Evolutionary conservation across 108 stramenopile genomes (phyloP).

Genomic region (Skeletonema menzelii): DNA sequence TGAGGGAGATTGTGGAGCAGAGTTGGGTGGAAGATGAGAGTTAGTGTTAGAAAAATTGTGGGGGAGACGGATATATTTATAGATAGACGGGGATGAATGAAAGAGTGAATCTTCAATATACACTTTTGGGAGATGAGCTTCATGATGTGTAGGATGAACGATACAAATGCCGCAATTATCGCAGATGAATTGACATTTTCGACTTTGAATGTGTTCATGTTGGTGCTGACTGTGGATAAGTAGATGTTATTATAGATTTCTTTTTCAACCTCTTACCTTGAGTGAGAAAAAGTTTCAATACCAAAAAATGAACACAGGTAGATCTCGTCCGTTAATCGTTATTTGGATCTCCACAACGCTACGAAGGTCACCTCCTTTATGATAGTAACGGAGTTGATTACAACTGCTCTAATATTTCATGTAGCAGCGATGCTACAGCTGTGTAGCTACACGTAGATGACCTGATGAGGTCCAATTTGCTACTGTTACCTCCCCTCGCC

Average conservation of each 20-base stretch:
- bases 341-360: no score
- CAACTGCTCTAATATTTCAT: no score
- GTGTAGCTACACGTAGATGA: no score
- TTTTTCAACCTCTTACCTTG: neutral
- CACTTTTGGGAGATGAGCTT: neutral
- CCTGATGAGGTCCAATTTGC: no score
- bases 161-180: neutral
- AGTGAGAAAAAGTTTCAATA: no score
- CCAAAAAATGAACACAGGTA: no score
- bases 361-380: no score
- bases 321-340: no score
- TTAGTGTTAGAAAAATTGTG: neutral
- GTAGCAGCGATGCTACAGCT: no score
- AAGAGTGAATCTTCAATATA: neutral
- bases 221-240: neutral
- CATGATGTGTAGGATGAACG: neutral
- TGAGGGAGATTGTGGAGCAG: constrained; percentile 98
- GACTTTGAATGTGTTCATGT: neutral
- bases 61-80: neutral
- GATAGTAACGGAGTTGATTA: no score
- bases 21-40: constrained; percentile 87
- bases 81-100: neutral
- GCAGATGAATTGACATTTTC: neutral
- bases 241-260: neutral
- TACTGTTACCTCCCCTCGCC: no score